Evolutionary conservation across 2,329 filamentous ascomycete genomes (phyloP), one percentile per base, ranked within the genome.

Genomic region (Aspergillus niger): DNA sequence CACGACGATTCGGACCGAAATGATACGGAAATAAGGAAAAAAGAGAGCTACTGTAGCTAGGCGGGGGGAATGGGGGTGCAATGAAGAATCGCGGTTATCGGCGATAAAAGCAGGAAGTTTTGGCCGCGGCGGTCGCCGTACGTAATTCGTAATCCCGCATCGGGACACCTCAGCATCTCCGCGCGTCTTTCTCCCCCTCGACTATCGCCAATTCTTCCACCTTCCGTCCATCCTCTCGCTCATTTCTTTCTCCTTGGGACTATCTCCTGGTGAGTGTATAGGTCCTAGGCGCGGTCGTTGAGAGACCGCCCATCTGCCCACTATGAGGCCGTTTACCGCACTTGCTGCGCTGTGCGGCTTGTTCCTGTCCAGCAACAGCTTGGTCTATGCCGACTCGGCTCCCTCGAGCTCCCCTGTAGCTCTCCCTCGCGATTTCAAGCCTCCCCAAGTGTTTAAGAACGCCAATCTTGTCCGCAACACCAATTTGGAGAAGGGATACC

Each of bases 371-470:
- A 71, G 71, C 60, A 73, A 70, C 67, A 65, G 60, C 63, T 63
- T 72, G 60, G 69, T 74, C 70, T 71, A 67, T 64, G 72, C 73
- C 64, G 69, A 74, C 43, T 62, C 71, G 58, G 75, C 63, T 7
- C 28, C 66, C 49, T 67, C 65, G 47, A 68, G 70, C 57, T 65
- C 70, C 57, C 72, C 74, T 64, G 70, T 75, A 58, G 67, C 75
- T 60, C 71, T 80, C 24, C 74, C 75, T 44, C 69, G 70, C 62
- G 72, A 77, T 63, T 97, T 97, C 82, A 89, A 86, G 77, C 92
- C 94, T 57, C 90, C 93, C 13, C 91, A 92, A 75, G 91, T 93
- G 67, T 99, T 97, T 82, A 92, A 93, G 81, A 97, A 99, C 79
- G 85, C 85, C 77, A 98, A 99, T 76, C 79, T 98, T 30, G 90